These are phyloP conservation scores for Amphibolis antarctica DNA, from an alignment of 106 monocot genomes.

Conservation along the genomic window DNA sequence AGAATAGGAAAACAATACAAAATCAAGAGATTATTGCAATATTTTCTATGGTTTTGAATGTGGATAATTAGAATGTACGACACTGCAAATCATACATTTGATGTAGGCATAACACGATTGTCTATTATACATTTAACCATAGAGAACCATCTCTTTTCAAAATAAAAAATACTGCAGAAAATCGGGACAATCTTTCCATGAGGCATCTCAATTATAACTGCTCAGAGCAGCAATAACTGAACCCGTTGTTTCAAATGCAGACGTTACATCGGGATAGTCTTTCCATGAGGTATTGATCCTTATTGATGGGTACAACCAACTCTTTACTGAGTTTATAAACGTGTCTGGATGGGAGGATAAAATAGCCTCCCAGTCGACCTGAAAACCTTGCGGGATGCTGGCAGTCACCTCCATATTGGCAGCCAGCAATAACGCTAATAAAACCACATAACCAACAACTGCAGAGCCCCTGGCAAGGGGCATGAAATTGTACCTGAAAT, in stretches of 20 bases:
- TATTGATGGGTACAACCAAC: slow-evolving; percentile 66
- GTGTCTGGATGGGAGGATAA: slow-evolving; percentile 43
- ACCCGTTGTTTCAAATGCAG: slow-evolving; percentile 61
- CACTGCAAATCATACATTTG: too few relatives aligned
- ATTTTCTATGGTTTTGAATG: too few relatives aligned
- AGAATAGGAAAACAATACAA: too few relatives aligned
- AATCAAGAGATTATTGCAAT: too few relatives aligned
- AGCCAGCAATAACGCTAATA: slow-evolving; percentile 70
- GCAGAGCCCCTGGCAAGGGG: slow-evolving; percentile 82
- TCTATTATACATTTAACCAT: too few relatives aligned
- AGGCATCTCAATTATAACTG: slow-evolving; percentile 15
- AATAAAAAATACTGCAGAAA: too few relatives aligned
- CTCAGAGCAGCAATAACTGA: slow-evolving; percentile 64
- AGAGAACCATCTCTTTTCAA: too few relatives aligned
- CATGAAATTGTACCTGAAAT: slow-evolving; percentile 89
- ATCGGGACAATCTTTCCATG: too few relatives aligned
- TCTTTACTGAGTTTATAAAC: slow-evolving; percentile 44
- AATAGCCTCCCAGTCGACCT: slow-evolving; percentile 96
- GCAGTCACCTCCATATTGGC: slow-evolving; percentile 79
- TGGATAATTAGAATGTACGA: too few relatives aligned
- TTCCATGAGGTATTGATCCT: slow-evolving; percentile 56
- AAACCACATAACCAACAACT: slow-evolving; percentile 60
- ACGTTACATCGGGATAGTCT: slow-evolving; percentile 64
- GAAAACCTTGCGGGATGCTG: slow-evolving; percentile 52
- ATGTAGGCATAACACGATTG: too few relatives aligned